Percentiles rank a stretch among this genome's conserved stretches.
phyloP scores from a whole-genome alignment of 495 filamentous ascomycete genomes.

The Penicillium robsamsonii region DNA sequence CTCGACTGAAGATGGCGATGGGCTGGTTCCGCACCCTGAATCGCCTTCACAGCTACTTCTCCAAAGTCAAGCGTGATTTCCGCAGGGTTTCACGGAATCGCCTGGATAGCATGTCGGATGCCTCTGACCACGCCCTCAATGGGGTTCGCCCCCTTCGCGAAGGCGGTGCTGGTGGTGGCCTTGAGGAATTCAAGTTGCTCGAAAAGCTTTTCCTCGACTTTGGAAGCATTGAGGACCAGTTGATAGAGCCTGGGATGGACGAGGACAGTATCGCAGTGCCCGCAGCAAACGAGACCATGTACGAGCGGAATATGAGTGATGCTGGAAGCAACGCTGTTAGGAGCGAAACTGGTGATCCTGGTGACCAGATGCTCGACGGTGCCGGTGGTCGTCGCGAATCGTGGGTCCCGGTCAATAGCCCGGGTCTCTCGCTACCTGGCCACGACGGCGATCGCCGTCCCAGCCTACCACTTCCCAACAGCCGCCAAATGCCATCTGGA shows the following conservation, averaged over 20 bases:
- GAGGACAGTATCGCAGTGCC: conserved; percentile 35
- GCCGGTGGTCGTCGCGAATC: conserved; percentile 43
- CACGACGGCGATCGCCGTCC: conserved; percentile 45
- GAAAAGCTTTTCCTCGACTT: conserved; percentile 59
- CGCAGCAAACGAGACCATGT: conserved; percentile 22
- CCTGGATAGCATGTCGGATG: conserved; percentile 31
- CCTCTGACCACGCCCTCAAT: conserved; percentile 39
- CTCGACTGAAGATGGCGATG: conserved; percentile 65
- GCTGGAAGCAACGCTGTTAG: conserved; percentile 43
- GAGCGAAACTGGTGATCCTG: conserved; percentile 40
- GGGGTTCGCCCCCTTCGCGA: conserved; percentile 47
- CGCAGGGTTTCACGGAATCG: conserved; percentile 45
- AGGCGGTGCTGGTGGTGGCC: conserved; percentile 57
- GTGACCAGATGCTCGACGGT: conserved; percentile 35
- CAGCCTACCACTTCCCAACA: conserved; percentile 43
- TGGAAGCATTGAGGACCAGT: conserved; percentile 50
- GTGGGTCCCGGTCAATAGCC: conserved; percentile 47
- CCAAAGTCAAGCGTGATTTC: conserved; percentile 61
- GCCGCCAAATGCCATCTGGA: conserved; percentile 37
- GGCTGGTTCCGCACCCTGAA: conserved; percentile 69
- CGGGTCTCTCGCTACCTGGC: conserved; percentile 35
- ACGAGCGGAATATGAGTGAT: conserved; percentile 41
- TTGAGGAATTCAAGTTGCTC: conserved; percentile 69
- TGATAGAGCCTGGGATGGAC: conserved; percentile 29
- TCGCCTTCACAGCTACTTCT: conserved; percentile 66